Conservation (phyloP, 2,329 filamentous ascomycete genomes). For the Catunica adiposa region DNA sequence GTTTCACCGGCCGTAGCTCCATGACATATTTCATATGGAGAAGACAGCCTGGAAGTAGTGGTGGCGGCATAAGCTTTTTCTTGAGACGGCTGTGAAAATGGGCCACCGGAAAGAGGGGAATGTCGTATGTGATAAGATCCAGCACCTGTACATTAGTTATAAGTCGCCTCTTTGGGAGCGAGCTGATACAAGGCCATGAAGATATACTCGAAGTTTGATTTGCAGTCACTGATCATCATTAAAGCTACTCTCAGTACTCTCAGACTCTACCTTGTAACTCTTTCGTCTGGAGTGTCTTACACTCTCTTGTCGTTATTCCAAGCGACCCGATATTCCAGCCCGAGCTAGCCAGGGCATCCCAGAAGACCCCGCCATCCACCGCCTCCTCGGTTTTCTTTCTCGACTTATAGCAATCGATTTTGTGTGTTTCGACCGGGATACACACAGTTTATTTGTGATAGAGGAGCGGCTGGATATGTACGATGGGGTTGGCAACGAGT, state of each 20-base stretch:
- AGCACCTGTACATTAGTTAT: too few species aligned
- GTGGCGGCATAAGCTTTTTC: neutral
- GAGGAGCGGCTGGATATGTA: neutral
- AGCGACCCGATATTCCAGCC: neutral
- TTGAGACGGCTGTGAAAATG: neutral
- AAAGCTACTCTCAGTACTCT: too few species aligned
- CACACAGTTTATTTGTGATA: neutral
- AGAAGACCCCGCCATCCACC: neutral
- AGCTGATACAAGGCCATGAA: too few species aligned
- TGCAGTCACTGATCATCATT: too few species aligned
- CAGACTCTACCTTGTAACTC: neutral
- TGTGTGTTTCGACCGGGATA: neutral
- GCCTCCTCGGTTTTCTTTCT: neutral
- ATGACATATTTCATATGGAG: neutral
- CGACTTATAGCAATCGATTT: too few species aligned
- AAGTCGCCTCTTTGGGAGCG: too few species aligned
- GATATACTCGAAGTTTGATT: too few species aligned
- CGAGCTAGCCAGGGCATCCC: neutral
- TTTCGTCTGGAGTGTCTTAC: neutral
- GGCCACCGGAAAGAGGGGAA: too few species aligned
- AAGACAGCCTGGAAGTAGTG: neutral
- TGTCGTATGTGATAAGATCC: too few species aligned
- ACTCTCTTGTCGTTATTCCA: neutral
- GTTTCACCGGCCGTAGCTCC: neutral
- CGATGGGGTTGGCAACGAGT: neutral